Conservation (phyloP, 768 basidiomycete species). For the Tylopilus sp. region DNA sequence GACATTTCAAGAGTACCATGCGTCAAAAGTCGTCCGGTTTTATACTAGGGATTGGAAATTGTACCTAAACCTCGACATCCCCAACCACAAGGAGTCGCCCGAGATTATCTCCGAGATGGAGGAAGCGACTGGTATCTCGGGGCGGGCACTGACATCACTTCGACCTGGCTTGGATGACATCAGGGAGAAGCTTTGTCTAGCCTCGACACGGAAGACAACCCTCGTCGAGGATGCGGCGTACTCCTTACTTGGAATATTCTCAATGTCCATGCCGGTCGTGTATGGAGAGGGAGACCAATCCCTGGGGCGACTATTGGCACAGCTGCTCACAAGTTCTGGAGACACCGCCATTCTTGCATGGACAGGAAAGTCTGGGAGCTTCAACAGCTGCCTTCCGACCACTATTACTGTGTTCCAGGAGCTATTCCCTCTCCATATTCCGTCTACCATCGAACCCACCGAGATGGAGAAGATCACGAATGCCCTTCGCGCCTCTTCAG, state of each 20-base stretch:
- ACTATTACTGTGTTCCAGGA: neutral
- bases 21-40: constrained; percentile 1
- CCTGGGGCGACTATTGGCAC: neutral
- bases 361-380: neutral
- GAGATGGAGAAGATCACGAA: neutral
- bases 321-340: neutral
- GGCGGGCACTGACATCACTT: neutral
- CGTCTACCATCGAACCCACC: neutral
- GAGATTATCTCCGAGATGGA: constrained; percentile 2
- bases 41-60: neutral
- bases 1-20: neutral
- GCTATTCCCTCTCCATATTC: neutral
- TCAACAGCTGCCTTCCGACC: neutral
- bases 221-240: neutral
- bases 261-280: neutral
- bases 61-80: neutral
- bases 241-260: neutral
- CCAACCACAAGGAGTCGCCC: constrained; percentile 1
- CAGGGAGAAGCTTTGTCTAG: neutral
- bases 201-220: neutral
- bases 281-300: neutral
- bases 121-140: neutral
- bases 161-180: neutral
- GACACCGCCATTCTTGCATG: neutral
- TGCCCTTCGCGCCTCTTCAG: neutral